Evolutionary conservation across 345 rosid genomes (phyloP), one percentile per base, ranked within the genome.

Genomic region (Corchorus capsularis): DNA sequence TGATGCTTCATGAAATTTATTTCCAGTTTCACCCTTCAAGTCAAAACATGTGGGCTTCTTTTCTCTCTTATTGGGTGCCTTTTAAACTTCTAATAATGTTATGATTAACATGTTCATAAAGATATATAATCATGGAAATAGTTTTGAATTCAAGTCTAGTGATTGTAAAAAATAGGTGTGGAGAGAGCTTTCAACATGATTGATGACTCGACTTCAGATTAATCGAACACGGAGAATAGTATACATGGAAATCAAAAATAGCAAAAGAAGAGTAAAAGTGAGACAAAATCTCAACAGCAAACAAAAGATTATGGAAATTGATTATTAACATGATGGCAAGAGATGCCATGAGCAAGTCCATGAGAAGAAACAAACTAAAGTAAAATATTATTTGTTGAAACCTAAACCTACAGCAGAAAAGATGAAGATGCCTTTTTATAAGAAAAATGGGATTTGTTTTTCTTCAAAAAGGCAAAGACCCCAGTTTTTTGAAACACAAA

Each of bases 91-190:
- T 27, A 68, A 68, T 49, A 68, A 68, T 68, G 41, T 27, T 16
- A 68, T 68, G 49, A 49, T 67, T 46, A 67, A 6, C 39, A 67
- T 46, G 55, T 67, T 67, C n/a, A n/a, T n/a, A n/a, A n/a, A n/a
- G n/a, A n/a, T 39, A 17, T 50, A 43, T 65, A 19, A 65, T 65
- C 70, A 45, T 19, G 70, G 34, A 22, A 19, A 45, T 11, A n/a
- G 16, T 27, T 27, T 27, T 1, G 27, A 27, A 27, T 27, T 27
- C 27, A 1, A 27, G 27, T 27, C 27, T 27, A 27, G 27, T 27
- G 27, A 27, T 27, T 27, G 27, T 27, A 27, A 27, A 27, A 27
- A 27, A 27, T 27, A 27, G 27, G 27, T 27, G 27, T 27, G 27
- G 27, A 27, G 27, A 27, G 27, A 27, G 27, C 27, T 27, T 27